Evolutionary conservation across 352 stramenopile species (phyloP), one percentile per base, ranked within the genome.

Genomic region (Phytopythium kandeliae): DNA sequence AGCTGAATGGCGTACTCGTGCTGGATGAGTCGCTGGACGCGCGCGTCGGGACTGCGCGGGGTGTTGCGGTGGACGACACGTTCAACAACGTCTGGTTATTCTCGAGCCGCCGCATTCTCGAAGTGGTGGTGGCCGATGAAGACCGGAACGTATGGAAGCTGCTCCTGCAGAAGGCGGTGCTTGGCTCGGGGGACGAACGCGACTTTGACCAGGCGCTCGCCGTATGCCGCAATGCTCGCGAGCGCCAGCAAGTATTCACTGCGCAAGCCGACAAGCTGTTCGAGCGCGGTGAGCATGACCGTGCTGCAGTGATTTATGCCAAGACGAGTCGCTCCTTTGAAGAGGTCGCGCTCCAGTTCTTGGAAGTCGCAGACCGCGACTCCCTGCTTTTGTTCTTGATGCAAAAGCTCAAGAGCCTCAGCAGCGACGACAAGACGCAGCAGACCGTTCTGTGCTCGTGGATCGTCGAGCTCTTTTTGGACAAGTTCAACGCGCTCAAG

Each of bases 111-210:
- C 79, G 85, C 25, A 91, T 94, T 28, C 49, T 93, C 1, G 78
- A 91, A 51, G 62, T 95, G 5, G 67, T 85, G 52, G 80, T 95
- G 22, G 61, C 67, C 1, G 80, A 96, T 34, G 91, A 97, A 63
- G 89, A 97, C 57, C 85, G 89, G 31, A 80, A 97, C 57, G 88
- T 96, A 26, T 97, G 91, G 91, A 92, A 92, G 50, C 59, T 97
- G 28, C 96, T 89, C 44, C 51, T 97, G 49, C 86, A 95, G 48
- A 96, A 96, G 38, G 91, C 89, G 9, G 68, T 90, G 22, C 57
- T 58, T 4, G 75, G 71, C n/a, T 62, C 74, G 15, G 73, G 76
- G 5, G 76, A 92, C 34, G 78, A 89, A 37, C 73, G 83, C 16
- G 82, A 93, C 56, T 97, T 97, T 69, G 87, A 97, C 8, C 75